Conservation (phyloP, 495 filamentous ascomycete genomes). For the Echria macrotheca region DNA sequence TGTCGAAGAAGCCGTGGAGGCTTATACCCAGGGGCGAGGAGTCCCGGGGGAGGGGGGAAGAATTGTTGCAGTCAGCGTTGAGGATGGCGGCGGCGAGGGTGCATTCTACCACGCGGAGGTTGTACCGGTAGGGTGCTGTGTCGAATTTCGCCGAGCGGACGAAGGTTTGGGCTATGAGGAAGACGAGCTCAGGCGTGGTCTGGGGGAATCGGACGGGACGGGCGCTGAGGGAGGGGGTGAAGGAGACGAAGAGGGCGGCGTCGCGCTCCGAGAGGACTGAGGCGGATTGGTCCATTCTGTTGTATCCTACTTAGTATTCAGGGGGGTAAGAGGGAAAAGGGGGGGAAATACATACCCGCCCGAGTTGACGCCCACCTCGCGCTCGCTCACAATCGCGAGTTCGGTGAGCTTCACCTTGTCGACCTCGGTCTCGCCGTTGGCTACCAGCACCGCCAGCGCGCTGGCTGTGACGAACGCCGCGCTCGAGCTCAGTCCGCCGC, state of each 20-base stretch:
- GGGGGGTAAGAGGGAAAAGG: too few relatives aligned
- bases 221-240: constrained; percentile 72
- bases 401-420: constrained; percentile 87
- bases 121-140: constrained; percentile 89
- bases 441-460: constrained; percentile 79
- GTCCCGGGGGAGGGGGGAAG: constrained; percentile 68
- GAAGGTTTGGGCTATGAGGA: constrained; percentile 92
- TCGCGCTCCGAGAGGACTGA: constrained; percentile 86
- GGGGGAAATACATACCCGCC: constrained; percentile 70
- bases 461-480: constrained; percentile 91
- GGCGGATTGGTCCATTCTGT: constrained; percentile 93
- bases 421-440: constrained; percentile 72
- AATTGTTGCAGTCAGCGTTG: constrained; percentile 46
- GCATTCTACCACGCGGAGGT: constrained; percentile 93
- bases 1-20: constrained; percentile 73
- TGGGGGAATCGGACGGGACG: constrained; percentile 79
- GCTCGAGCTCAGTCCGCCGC: constrained; percentile 87
- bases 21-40: constrained; percentile 77
- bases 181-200: constrained; percentile 75
- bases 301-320: not conserved
- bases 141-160: constrained; percentile 91
- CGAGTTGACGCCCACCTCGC: constrained; percentile 92
- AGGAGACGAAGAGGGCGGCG: constrained; percentile 83
- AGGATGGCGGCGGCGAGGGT: constrained; percentile 74
- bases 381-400: constrained; percentile 87